Percentiles rank a stretch among this genome's conserved stretches.
These are phyloP conservation scores for Pythium apleroticum DNA, from an alignment of 352 stramenopile species.

Conservation along the genomic window DNA sequence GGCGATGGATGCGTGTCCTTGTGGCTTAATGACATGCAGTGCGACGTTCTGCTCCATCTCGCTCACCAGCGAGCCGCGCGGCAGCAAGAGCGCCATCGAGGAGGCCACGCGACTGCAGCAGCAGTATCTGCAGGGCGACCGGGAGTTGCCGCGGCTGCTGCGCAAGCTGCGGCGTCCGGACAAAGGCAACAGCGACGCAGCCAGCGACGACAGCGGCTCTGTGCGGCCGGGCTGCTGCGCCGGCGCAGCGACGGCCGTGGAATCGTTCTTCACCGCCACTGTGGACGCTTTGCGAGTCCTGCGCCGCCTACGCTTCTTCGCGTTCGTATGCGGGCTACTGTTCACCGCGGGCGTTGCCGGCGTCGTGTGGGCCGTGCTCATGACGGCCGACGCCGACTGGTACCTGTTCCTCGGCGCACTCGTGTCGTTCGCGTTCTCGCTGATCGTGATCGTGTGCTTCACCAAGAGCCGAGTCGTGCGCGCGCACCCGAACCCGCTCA, in stretches of 20 bases:
- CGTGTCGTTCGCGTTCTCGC: constrained; percentile 68
- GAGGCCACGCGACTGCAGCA: constrained; percentile 34
- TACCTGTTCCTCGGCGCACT: constrained; percentile 71
- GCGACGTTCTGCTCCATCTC: constrained; percentile 66
- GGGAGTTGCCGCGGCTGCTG: constrained; percentile 14
- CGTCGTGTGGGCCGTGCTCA: constrained; percentile 21
- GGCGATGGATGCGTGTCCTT: not conserved
- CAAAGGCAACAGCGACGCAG: not conserved
- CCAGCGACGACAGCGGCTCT: not conserved
- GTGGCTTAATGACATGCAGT: too few species aligned
- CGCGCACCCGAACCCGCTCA: constrained; percentile 79
- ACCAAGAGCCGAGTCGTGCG: constrained; percentile 50
- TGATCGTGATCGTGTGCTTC: constrained; percentile 77
- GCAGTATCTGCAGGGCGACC: constrained; percentile 23
- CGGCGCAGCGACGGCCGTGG: not conserved
- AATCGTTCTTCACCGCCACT: not conserved
- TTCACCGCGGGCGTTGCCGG: constrained; percentile 16
- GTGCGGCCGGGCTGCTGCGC: constrained; percentile 1
- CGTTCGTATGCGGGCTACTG: constrained; percentile 11
- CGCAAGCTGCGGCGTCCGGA: constrained; percentile 8
- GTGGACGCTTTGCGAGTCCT: not conserved
- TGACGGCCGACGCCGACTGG: constrained; percentile 27
- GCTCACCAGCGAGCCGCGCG: constrained; percentile 46
- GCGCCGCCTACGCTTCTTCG: constrained; percentile 6
- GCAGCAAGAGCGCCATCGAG: constrained; percentile 40